phyloP scores from a whole-genome alignment of 495 filamentous ascomycete species.

The Penicillium goetzii region DNA sequence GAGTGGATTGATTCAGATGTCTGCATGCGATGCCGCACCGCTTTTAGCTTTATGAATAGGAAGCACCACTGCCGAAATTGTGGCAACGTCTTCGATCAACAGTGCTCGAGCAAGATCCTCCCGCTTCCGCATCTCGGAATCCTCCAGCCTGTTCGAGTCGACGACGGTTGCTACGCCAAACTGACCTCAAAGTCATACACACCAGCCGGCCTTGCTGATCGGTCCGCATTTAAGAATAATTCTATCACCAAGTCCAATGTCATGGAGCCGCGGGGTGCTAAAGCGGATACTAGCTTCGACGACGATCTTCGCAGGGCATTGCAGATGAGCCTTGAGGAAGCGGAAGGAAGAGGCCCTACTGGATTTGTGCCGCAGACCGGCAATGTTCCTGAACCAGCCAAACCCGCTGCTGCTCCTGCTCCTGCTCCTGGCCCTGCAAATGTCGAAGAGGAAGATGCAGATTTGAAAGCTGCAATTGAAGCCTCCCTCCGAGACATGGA shows the following conservation, averaged over 20 bases:
- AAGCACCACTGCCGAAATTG: constrained; percentile 99
- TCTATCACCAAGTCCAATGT: constrained; percentile 56
- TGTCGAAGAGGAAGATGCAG: constrained; percentile 73
- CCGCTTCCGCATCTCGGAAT: constrained; percentile 94
- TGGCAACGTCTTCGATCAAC: constrained; percentile 92
- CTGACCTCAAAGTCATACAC: constrained; percentile 70
- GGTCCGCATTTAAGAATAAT: constrained; percentile 54
- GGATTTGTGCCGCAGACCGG: constrained; percentile 73
- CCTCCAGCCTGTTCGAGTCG: constrained; percentile 87
- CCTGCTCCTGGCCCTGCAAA: constrained; percentile 40
- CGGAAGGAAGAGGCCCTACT: constrained; percentile 69
- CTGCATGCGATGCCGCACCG: constrained; percentile 94
- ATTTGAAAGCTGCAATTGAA: constrained; percentile 93
- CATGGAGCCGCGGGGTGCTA: constrained; percentile 89
- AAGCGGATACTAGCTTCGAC: constrained; percentile 87
- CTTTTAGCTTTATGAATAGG: constrained; percentile 96
- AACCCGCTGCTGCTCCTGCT: constrained; percentile 22
- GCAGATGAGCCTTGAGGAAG: constrained; percentile 96
- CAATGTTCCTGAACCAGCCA: constrained; percentile 44
- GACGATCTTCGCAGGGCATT: constrained; percentile 91
- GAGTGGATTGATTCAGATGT: constrained; percentile 99
- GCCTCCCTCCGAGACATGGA: constrained; percentile 98
- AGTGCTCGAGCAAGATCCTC: constrained; percentile 87
- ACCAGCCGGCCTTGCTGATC: constrained; percentile 47
- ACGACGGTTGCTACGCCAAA: constrained; percentile 92